Conservation (phyloP, 805 yeast genomes). For the Candida palmyrensis region DNA sequence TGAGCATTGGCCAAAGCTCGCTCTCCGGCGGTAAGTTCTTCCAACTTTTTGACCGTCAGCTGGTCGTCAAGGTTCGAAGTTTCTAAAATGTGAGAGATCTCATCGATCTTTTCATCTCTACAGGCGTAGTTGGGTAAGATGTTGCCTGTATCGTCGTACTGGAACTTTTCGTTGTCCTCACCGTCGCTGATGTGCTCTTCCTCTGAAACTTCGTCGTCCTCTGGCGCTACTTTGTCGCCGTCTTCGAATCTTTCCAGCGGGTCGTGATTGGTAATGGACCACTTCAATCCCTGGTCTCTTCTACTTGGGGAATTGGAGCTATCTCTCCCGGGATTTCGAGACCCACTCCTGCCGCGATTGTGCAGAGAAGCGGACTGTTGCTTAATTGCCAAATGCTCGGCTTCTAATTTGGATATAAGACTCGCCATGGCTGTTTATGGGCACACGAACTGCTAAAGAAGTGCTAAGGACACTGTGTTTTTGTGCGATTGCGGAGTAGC, state of each 20-base stretch:
- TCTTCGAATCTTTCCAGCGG: constrained; percentile 60
- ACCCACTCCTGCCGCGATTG: constrained; percentile 30
- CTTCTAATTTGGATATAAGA: constrained; percentile 35
- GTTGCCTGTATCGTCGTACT: constrained; percentile 56
- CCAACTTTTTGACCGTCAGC: constrained; percentile 45
- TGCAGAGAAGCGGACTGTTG: constrained; percentile 28
- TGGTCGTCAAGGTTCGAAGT: constrained; percentile 40
- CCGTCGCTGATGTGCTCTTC: constrained; percentile 60
- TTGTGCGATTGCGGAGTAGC: no score
- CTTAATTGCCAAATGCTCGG: constrained; percentile 36
- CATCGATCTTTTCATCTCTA: constrained; percentile 36
- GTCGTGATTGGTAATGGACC: constrained; percentile 68
- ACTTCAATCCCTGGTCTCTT: constrained; percentile 44
- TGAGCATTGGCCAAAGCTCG: constrained; percentile 56
- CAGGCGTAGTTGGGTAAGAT: constrained; percentile 54
- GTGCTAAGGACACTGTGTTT: no score
- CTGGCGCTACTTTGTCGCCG: constrained; percentile 4
- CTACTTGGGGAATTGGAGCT: constrained; percentile 32
- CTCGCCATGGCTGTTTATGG: constrained; percentile 27
- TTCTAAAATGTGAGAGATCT: constrained; percentile 30
- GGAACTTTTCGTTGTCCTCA: constrained; percentile 52
- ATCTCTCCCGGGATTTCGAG: constrained; percentile 20
- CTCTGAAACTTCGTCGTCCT: constrained; percentile 40
- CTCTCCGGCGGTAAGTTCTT: constrained; percentile 53
- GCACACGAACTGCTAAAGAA: no score